These are phyloP conservation scores for Trichoderma pleuroti DNA, from an alignment of 2,329 filamentous ascomycete species.

Conservation along the genomic window DNA sequence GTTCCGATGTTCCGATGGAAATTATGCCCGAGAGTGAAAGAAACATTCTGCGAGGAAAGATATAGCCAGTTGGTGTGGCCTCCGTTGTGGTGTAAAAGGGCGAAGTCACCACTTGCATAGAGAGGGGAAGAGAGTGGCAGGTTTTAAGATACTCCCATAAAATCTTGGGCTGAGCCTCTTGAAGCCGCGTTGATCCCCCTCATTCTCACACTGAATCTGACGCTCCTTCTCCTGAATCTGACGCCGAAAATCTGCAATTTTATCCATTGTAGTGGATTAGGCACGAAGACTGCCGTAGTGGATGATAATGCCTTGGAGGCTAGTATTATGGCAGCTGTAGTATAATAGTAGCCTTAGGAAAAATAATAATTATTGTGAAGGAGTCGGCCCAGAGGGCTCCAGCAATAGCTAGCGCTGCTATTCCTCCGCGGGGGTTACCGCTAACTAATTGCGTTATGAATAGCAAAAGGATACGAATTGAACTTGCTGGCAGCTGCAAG, in stretches of 20 bases:
- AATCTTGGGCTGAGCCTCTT: not conserved
- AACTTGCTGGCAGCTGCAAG: too few species aligned
- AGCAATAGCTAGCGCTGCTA: too few species aligned
- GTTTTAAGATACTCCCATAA: not conserved
- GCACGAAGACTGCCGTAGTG: not conserved
- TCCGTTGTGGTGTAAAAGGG: not conserved
- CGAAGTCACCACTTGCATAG: not conserved
- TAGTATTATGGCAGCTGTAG: not conserved
- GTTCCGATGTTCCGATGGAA: not conserved
- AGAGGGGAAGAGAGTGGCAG: not conserved
- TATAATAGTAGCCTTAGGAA: too few species aligned
- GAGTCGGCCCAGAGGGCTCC: too few species aligned
- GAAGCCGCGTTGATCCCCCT: not conserved
- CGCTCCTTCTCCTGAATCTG: not conserved
- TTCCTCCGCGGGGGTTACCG: too few species aligned
- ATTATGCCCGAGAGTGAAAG: not conserved
- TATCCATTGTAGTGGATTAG: not conserved
- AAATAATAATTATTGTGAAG: too few species aligned
- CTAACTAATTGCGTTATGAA: too few species aligned
- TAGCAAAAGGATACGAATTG: too few species aligned
- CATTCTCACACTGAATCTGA: not conserved
- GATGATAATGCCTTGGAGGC: not conserved
- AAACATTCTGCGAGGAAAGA: not conserved
- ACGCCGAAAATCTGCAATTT: not conserved
- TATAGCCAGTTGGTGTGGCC: not conserved